Percentiles rank a stretch among this genome's conserved stretches.
Conservation (phyloP, 257 asterid species). For the Solanum medicagineum region DNA sequence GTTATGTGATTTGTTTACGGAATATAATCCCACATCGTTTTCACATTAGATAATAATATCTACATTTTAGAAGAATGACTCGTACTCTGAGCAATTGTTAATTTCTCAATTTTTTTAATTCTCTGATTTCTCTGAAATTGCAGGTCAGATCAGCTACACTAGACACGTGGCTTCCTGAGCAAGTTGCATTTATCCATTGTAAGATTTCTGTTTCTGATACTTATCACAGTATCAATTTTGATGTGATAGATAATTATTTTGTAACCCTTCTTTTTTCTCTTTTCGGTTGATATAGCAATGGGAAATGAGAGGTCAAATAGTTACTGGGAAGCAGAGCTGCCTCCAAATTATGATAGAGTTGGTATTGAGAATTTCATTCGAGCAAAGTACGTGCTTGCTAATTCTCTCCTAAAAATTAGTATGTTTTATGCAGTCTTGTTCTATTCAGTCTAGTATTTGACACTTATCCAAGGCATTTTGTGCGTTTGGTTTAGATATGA, state of each 20-base stretch:
- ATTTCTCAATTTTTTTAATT: not conserved
- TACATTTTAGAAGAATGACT: not conserved
- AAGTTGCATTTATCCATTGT: slow-evolving; percentile 95
- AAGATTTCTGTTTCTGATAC: slow-evolving; percentile 16
- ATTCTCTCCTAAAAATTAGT: not conserved
- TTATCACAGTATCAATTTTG: not conserved
- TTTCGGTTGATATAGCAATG: slow-evolving; percentile 51
- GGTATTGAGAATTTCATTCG: slow-evolving; percentile 99
- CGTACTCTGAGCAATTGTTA: not conserved
- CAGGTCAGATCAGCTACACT: slow-evolving; percentile 99
- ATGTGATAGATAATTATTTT: not conserved
- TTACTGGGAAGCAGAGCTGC: slow-evolving; percentile 98
- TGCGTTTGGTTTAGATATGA: slow-evolving; percentile 53
- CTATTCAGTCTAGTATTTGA: not conserved
- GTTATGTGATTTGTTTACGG: not conserved
- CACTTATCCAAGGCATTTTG: slow-evolving; percentile 8
- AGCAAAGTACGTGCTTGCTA: slow-evolving; percentile 59
- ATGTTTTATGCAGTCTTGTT: not conserved
- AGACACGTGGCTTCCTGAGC: slow-evolving; percentile 99
- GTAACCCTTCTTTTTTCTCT: not conserved
- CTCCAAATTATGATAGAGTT: slow-evolving; percentile 96
- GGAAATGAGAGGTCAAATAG: slow-evolving; percentile 95
- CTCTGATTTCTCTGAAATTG: slow-evolving; percentile 4
- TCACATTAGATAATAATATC: not conserved
- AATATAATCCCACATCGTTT: not conserved